Evolutionary conservation across 805 yeast species (phyloP).

Genomic region (Spathaspora girioi): DNA sequence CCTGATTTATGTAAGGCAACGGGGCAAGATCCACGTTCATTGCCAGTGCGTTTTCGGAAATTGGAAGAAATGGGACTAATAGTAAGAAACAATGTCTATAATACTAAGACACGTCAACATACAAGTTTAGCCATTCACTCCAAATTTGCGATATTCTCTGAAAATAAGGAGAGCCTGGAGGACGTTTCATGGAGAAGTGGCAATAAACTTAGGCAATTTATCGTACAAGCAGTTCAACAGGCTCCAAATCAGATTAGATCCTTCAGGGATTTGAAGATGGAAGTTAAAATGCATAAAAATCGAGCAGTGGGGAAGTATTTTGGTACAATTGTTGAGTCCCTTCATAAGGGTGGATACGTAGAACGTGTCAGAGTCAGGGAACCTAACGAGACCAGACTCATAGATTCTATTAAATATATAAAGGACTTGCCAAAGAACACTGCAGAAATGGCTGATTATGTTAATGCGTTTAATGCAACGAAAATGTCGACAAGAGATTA

Average conservation of each 20-base stretch:
- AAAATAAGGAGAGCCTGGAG: not conserved
- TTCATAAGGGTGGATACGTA: slow-evolving; percentile 43
- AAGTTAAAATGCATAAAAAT: slow-evolving; percentile 47
- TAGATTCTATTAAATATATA: slow-evolving; percentile 39
- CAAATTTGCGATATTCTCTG: slow-evolving; percentile 31
- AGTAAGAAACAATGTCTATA: slow-evolving; percentile 30
- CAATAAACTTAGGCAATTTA: slow-evolving; percentile 25
- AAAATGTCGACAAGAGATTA: slow-evolving; percentile 1
- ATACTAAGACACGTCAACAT: slow-evolving; percentile 42
- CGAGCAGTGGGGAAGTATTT: slow-evolving; percentile 42
- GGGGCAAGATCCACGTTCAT: slow-evolving; percentile 68
- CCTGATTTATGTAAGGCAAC: slow-evolving; percentile 53
- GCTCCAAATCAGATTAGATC: slow-evolving; percentile 63
- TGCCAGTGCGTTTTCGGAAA: slow-evolving; percentile 58
- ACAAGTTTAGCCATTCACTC: slow-evolving; percentile 53
- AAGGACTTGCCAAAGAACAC: slow-evolving; percentile 46
- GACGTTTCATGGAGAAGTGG: slow-evolving; percentile 21
- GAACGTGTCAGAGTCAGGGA: slow-evolving; percentile 48
- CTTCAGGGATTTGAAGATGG: slow-evolving; percentile 57
- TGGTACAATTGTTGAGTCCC: slow-evolving; percentile 43
- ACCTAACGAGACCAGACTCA: slow-evolving; percentile 22
- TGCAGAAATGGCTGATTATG: slow-evolving; percentile 43
- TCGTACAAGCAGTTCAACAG: slow-evolving; percentile 48
- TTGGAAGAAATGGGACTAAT: slow-evolving; percentile 50
- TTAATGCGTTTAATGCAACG: slow-evolving; percentile 15